Percentiles rank a stretch among this genome's conserved stretches.
Evolutionary conservation across 805 yeast species (phyloP).

Genomic region (Cyberlindnera maritima): DNA sequence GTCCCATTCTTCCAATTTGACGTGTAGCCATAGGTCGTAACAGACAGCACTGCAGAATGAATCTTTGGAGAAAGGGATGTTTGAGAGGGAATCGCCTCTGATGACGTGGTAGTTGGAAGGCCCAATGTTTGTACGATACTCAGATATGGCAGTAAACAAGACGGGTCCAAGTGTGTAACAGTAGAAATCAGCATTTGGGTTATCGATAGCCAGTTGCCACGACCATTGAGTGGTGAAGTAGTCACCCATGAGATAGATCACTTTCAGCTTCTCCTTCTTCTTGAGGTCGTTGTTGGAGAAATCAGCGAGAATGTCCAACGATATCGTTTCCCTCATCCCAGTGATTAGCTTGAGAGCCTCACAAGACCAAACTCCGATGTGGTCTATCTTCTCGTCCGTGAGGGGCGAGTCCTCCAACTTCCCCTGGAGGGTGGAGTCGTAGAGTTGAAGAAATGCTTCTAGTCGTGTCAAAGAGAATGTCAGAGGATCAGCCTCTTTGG

Average conservation of each 20-base stretch:
- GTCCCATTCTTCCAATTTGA: conserved; percentile 24
- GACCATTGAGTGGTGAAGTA: conserved; percentile 22
- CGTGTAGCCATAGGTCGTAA: conserved; percentile 21
- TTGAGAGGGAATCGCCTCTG: conserved; percentile 19
- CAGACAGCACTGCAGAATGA: conserved; percentile 22
- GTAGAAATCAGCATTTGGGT: conserved; percentile 20
- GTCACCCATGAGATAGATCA: conserved; percentile 14
- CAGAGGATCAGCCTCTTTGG: conserved; percentile 17
- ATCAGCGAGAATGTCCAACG: conserved; percentile 17
- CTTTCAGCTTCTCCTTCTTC: conserved; percentile 15
- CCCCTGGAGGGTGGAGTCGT: conserved; percentile 17
- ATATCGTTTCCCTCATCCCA: conserved; percentile 14
- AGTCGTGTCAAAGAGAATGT: conserved; percentile 19
- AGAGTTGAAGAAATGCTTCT: conserved; percentile 18
- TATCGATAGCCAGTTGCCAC: conserved; percentile 29
- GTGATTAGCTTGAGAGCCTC: conserved; percentile 23
- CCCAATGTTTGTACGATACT: conserved; percentile 17
- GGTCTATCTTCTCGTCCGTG: conserved; percentile 12
- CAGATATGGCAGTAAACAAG: conserved; percentile 12
- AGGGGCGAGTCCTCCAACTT: neutral
- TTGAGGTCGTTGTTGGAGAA: conserved; percentile 23
- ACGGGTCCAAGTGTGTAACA: conserved; percentile 19
- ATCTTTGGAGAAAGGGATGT: conserved; percentile 21
- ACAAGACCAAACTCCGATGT: conserved; percentile 21
- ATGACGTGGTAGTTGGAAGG: conserved; percentile 24